phyloP scores from a whole-genome alignment of 2,329 filamentous ascomycete genomes.

The Didymella pinodella region DNA sequence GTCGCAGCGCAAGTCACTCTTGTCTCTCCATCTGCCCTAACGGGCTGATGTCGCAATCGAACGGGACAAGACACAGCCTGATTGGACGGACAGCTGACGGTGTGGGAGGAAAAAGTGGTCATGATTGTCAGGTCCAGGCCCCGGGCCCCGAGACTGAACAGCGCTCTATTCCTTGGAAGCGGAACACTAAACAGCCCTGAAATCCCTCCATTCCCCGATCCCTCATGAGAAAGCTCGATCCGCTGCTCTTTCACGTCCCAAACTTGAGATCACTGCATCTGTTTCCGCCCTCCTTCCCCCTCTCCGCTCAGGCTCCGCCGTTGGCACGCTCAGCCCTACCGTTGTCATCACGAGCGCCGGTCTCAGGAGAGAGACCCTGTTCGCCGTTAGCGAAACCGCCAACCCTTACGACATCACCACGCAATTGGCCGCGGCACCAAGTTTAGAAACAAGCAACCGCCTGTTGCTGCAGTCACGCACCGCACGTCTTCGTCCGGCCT shows the following conservation, averaged over 20 bases:
- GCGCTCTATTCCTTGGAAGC: slow-evolving; percentile 8
- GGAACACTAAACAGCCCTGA: slow-evolving; percentile 4
- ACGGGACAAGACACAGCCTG: slow-evolving; percentile 1
- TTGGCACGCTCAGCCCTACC: slow-evolving; percentile 19
- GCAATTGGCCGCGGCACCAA: slow-evolving; percentile 13
- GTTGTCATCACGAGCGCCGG: slow-evolving; percentile 9
- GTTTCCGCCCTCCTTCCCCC: slow-evolving; percentile 13
- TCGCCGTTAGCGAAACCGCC: slow-evolving; percentile 15
- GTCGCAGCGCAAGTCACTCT: slow-evolving; percentile 10
- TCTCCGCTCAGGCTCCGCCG: slow-evolving; percentile 19
- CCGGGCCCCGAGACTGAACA: neutral
- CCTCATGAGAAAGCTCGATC: slow-evolving; percentile 20
- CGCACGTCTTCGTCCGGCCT: slow-evolving; percentile 1
- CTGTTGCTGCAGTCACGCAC: slow-evolving; percentile 9
- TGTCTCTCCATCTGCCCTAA: slow-evolving; percentile 8
- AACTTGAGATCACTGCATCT: slow-evolving; percentile 2
- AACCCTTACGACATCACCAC: slow-evolving; percentile 10
- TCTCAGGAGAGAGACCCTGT: slow-evolving; percentile 19
- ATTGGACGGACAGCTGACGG: slow-evolving; percentile 18
- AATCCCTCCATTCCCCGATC: slow-evolving; percentile 15
- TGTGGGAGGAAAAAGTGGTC: slow-evolving; percentile 4
- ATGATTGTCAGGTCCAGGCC: slow-evolving; percentile 17
- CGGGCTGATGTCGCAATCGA: slow-evolving; percentile 21
- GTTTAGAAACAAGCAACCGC: slow-evolving; percentile 9
- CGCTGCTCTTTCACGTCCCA: slow-evolving; percentile 10